Conservation (phyloP, 495 filamentous ascomycete genomes). For the Lichenothelia convexa region DNA sequence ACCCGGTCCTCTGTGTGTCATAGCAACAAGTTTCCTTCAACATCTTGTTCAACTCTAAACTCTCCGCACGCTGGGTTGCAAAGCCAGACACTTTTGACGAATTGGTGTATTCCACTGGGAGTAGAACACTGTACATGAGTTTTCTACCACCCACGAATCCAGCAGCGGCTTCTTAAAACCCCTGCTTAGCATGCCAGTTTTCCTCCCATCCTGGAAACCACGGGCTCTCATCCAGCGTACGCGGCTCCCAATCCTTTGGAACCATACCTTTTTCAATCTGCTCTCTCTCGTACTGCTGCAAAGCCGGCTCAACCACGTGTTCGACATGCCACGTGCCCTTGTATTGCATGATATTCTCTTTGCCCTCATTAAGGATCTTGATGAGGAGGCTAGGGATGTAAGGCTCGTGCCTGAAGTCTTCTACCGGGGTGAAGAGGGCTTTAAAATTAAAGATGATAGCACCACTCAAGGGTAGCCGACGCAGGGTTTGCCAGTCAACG, state of each 20-base stretch:
- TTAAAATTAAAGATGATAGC: conserved; percentile 84
- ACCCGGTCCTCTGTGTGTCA: too few relatives aligned
- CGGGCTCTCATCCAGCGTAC: conserved; percentile 66
- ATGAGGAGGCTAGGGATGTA: conserved; percentile 49
- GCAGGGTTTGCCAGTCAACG: conserved; percentile 88
- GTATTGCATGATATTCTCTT: conserved; percentile 59
- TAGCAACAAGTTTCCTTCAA: too few relatives aligned
- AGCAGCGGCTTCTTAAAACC: conserved; percentile 28
- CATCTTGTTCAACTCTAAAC: too few relatives aligned
- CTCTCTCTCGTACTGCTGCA: conserved; percentile 51
- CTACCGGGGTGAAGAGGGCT: conserved; percentile 62
- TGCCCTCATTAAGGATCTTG: conserved; percentile 54
- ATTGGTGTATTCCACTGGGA: too few relatives aligned
- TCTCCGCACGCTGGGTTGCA: too few relatives aligned
- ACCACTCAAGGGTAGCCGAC: conserved; percentile 59
- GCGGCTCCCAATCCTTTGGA: conserved; percentile 45
- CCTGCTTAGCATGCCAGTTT: conserved; percentile 66
- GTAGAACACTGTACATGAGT: too few relatives aligned
- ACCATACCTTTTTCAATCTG: conserved; percentile 48
- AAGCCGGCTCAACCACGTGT: conserved; percentile 48
- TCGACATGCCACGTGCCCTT: conserved; percentile 77
- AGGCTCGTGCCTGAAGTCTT: conserved; percentile 55
- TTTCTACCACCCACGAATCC: too few relatives aligned
- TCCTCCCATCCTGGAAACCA: conserved; percentile 70
- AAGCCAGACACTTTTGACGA: too few relatives aligned